These are phyloP conservation scores for Tieghemiomyces parasiticus DNA, from an alignment of 192 early-diverging fungal genomes.

Conservation along the genomic window DNA sequence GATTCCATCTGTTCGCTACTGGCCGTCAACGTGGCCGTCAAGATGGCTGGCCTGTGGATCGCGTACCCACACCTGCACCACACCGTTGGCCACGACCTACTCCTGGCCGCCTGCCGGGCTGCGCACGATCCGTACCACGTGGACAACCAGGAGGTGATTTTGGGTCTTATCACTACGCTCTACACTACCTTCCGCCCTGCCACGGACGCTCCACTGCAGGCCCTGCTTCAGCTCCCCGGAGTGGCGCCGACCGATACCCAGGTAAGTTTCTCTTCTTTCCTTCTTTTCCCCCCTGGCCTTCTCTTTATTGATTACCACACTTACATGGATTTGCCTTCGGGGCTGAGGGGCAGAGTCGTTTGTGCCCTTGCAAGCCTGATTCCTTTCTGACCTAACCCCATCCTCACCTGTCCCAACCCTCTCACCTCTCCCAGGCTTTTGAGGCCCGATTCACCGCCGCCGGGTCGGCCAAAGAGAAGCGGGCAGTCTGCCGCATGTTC, in stretches of 20 bases:
- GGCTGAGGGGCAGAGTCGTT: background rate
- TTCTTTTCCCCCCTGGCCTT: background rate
- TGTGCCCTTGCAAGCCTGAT: background rate
- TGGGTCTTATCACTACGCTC: background rate
- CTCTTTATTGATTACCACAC: background rate
- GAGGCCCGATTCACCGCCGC: background rate
- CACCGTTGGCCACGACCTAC: background rate
- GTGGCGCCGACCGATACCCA: background rate
- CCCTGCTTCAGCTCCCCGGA: background rate
- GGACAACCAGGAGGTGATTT: slow-evolving; percentile 2
- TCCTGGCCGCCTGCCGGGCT: background rate
- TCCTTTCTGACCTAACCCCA: background rate
- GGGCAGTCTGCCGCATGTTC: slow-evolving; percentile 5
- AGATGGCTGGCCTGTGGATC: background rate
- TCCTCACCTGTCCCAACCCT: background rate
- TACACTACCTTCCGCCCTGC: slow-evolving; percentile 5
- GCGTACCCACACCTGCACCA: background rate
- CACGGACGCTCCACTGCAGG: background rate
- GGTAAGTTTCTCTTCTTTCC: background rate
- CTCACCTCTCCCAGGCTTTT: background rate
- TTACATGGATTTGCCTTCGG: background rate
- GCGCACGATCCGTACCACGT: slow-evolving; percentile 1
- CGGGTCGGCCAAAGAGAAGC: background rate
- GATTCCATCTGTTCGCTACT: background rate
- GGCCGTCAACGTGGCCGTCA: background rate